Percentiles rank a stretch among this genome's conserved stretches.
Evolutionary conservation across 2,329 filamentous ascomycete species (phyloP).

Genomic region (Aspergillus sp.): DNA sequence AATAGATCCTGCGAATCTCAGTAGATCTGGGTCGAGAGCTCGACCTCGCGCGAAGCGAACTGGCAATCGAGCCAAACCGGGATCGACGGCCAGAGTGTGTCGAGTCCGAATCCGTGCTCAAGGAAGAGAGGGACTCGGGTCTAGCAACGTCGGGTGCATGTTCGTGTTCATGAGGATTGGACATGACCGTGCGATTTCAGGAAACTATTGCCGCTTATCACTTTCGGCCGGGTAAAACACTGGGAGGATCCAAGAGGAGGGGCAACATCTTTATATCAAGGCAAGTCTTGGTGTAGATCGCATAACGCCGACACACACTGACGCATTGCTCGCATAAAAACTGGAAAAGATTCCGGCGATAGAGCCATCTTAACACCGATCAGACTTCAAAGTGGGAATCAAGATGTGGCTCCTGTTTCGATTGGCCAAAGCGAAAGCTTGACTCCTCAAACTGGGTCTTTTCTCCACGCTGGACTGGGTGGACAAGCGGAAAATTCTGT

Average conservation of each 20-base stretch:
- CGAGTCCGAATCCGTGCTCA: slow-evolving; percentile 22
- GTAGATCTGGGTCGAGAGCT: slow-evolving; percentile 20
- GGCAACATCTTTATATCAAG: slow-evolving; percentile 4
- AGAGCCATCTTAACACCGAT: slow-evolving; percentile 15
- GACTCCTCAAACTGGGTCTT: slow-evolving; percentile 2
- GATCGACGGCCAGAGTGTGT: slow-evolving; percentile 12
- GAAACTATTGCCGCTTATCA: background rate
- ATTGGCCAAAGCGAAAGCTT: slow-evolving; percentile 16
- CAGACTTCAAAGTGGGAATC: background rate
- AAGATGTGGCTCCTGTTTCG: background rate
- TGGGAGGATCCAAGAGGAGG: background rate
- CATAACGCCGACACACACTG: background rate
- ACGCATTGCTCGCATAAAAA: background rate
- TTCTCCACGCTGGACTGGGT: background rate
- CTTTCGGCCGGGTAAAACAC: background rate
- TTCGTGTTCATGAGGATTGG: slow-evolving; percentile 1
- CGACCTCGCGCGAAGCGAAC: slow-evolving; percentile 20
- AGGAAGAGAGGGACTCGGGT: slow-evolving; percentile 24
- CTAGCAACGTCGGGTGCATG: slow-evolving; percentile 11
- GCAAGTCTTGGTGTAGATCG: background rate
- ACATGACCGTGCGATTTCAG: slow-evolving; percentile 15
- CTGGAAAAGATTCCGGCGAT: slow-evolving; percentile 7
- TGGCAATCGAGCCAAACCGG: slow-evolving; percentile 4
- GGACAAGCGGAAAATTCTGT: slow-evolving; percentile 7
- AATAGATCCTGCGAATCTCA: slow-evolving; percentile 33